Evolutionary conservation across 2,329 filamentous ascomycete genomes (phyloP).

Genomic region (Meredithiella fracta): DNA sequence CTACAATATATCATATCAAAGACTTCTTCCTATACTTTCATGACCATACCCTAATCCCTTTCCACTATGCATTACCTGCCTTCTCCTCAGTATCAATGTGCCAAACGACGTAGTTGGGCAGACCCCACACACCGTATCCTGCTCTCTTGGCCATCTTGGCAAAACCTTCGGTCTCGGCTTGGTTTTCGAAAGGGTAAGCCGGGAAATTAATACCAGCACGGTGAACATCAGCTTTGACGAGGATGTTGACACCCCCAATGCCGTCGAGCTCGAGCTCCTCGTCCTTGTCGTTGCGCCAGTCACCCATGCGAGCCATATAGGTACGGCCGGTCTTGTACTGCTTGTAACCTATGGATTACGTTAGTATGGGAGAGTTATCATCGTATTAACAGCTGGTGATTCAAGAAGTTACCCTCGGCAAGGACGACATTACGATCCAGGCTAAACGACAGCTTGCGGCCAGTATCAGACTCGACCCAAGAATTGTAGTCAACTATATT

Average conservation of each 20-base stretch:
- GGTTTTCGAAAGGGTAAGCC: slow-evolving; percentile 91
- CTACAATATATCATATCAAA: neutral
- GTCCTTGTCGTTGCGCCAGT: slow-evolving; percentile 84
- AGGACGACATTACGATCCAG: slow-evolving; percentile 69
- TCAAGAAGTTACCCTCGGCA: slow-evolving; percentile 55
- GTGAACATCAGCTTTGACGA: slow-evolving; percentile 96
- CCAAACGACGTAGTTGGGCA: slow-evolving; percentile 98
- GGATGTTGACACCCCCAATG: slow-evolving; percentile 90
- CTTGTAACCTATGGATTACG: slow-evolving; percentile 53
- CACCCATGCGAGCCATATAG: slow-evolving; percentile 81
- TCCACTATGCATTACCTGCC: slow-evolving; percentile 46
- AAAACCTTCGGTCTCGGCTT: slow-evolving; percentile 96
- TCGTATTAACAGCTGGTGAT: neutral
- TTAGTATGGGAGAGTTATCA: neutral
- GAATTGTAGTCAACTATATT: slow-evolving; percentile 87
- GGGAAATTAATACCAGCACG: slow-evolving; percentile 98
- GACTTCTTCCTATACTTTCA: neutral
- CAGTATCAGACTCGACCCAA: slow-evolving; percentile 87
- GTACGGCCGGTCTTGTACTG: slow-evolving; percentile 80
- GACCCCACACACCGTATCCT: slow-evolving; percentile 76
- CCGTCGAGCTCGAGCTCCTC: slow-evolving; percentile 86
- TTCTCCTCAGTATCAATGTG: slow-evolving; percentile 96
- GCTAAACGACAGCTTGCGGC: slow-evolving; percentile 51
- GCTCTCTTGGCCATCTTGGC: slow-evolving; percentile 97
- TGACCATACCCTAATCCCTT: neutral